These are phyloP conservation scores for Centella asiatica DNA, from an alignment of 129 eudicot genomes.

Conservation along the genomic window DNA sequence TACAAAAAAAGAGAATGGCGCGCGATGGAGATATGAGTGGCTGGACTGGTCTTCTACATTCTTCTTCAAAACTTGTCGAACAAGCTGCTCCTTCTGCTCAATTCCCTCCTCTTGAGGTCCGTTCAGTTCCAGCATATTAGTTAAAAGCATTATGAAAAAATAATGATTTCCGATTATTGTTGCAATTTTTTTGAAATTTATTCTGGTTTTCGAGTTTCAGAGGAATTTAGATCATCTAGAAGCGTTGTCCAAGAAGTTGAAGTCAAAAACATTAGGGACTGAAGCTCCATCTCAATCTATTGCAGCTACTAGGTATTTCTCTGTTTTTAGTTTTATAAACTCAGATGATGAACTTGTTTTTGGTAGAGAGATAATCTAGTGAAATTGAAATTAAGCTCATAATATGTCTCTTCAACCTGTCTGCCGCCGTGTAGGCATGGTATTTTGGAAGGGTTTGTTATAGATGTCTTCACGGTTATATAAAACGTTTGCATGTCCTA, in stretches of 20 bases:
- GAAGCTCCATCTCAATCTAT: slow-evolving; percentile 93
- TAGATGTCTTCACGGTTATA: not conserved
- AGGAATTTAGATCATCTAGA: slow-evolving; percentile 93
- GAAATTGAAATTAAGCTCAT: too few species aligned
- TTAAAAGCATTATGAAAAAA: too few species aligned
- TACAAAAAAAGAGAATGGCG: slow-evolving; percentile 68
- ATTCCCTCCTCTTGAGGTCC: slow-evolving; percentile 96
- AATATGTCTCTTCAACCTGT: too few species aligned
- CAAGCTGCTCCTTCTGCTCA: slow-evolving; percentile 98
- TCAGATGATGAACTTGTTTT: too few species aligned
- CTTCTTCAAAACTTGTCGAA: slow-evolving; percentile 91
- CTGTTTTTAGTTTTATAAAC: not conserved
- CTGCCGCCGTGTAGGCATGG: too few species aligned
- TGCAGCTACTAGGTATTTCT: slow-evolving; percentile 77
- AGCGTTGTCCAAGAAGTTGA: slow-evolving; percentile 91
- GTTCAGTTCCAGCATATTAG: too few species aligned
- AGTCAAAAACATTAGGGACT: slow-evolving; percentile 77
- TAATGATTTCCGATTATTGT: not conserved
- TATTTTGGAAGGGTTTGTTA: not conserved
- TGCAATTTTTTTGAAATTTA: too few species aligned
- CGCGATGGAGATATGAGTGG: slow-evolving; percentile 83
- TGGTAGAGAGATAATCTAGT: too few species aligned
- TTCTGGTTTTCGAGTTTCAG: slow-evolving; percentile 20
- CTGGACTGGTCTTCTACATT: slow-evolving; percentile 92
- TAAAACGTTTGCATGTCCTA: not conserved